A percentile compares a stretch with the other conserved stretches of the same genome.
phyloP scores from a whole-genome alignment of 2,329 filamentous ascomycete genomes.

The Colletotrichum sp. region DNA sequence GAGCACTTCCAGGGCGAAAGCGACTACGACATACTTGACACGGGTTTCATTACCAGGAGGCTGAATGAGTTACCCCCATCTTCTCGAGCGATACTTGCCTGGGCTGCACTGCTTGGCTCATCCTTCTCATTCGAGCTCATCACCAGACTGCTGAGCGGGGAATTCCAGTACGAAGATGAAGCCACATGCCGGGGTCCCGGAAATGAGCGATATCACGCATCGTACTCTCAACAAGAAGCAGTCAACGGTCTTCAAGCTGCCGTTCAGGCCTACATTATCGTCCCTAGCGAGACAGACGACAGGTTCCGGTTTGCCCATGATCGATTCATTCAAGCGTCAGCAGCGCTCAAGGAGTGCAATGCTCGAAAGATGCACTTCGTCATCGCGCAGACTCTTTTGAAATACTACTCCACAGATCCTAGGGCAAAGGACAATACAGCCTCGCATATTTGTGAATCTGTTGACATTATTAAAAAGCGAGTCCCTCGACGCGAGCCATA shows the following conservation, averaged over 20 bases:
- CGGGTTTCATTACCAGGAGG: constrained; percentile 80
- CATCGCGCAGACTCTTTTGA: constrained; percentile 81
- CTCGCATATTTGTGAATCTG: constrained; percentile 80
- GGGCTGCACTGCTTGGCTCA: constrained; percentile 83
- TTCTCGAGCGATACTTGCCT: constrained; percentile 80
- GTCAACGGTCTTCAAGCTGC: constrained; percentile 82
- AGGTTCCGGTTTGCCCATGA: constrained; percentile 89
- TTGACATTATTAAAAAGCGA: constrained; percentile 73
- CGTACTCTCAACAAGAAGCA: constrained; percentile 69
- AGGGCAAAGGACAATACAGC: constrained; percentile 75
- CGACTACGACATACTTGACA: constrained; percentile 81
- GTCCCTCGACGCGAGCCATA: constrained; percentile 68
- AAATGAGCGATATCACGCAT: constrained; percentile 36
- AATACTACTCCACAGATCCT: constrained; percentile 66
- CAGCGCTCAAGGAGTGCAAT: constrained; percentile 72
- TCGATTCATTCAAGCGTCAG: constrained; percentile 79
- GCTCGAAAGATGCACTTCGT: constrained; percentile 87
- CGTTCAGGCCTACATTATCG: constrained; percentile 67
- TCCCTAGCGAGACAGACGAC: constrained; percentile 84
- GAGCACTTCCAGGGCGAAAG: constrained; percentile 81
- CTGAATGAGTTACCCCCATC: constrained; percentile 77
- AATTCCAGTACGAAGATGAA: constrained; percentile 68
- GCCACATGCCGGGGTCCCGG: constrained; percentile 32
- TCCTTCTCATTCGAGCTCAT: constrained; percentile 86
- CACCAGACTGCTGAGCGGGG: constrained; percentile 75